Conservation (phyloP, 2,329 filamentous ascomycete species). For the Sporothrix brasiliensis region DNA sequence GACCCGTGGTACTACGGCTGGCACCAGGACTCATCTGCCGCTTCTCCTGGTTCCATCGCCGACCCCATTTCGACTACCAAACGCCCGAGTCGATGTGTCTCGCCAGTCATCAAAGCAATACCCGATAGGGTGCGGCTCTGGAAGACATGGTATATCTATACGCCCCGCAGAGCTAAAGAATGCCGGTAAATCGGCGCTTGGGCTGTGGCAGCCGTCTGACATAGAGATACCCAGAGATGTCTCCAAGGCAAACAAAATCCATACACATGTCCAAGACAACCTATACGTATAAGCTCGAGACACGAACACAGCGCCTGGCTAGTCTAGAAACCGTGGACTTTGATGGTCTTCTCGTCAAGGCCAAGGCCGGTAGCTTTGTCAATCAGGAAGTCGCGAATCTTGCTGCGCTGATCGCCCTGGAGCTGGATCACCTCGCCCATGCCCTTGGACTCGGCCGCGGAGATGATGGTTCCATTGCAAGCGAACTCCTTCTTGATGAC, state of each 20-base stretch:
- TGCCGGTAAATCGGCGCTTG: not conserved
- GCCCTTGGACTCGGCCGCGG: slow-evolving; percentile 37
- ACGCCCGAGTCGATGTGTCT: slow-evolving; percentile 28
- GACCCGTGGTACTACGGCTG: not conserved
- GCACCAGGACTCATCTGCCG: slow-evolving; percentile 8
- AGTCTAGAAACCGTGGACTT: slow-evolving; percentile 73
- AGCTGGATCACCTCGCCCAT: slow-evolving; percentile 67
- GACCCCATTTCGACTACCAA: slow-evolving; percentile 20
- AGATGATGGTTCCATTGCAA: slow-evolving; percentile 38
- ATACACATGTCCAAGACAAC: slow-evolving; percentile 23
- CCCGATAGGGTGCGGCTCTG: slow-evolving; percentile 5
- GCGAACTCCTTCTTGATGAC: slow-evolving; percentile 84
- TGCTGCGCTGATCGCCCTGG: slow-evolving; percentile 92
- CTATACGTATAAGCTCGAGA: slow-evolving; percentile 27
- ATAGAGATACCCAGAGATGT: slow-evolving; percentile 18
- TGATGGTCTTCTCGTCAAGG: slow-evolving; percentile 95
- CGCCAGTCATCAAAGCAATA: slow-evolving; percentile 17
- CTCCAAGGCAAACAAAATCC: slow-evolving; percentile 1
- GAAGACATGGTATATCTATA: slow-evolving; percentile 14
- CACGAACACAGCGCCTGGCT: slow-evolving; percentile 28
- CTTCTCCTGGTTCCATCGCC: not conserved
- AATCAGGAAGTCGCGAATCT: slow-evolving; percentile 75
- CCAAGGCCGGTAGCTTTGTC: slow-evolving; percentile 94
- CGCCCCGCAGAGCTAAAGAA: slow-evolving; percentile 4
- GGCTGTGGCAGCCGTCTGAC: slow-evolving; percentile 14